A percentile compares a stretch with the other conserved stretches of the same genome.
phyloP scores from a whole-genome alignment of 208 protist genomes.

The Paratrypanosoma confusum region DNA sequence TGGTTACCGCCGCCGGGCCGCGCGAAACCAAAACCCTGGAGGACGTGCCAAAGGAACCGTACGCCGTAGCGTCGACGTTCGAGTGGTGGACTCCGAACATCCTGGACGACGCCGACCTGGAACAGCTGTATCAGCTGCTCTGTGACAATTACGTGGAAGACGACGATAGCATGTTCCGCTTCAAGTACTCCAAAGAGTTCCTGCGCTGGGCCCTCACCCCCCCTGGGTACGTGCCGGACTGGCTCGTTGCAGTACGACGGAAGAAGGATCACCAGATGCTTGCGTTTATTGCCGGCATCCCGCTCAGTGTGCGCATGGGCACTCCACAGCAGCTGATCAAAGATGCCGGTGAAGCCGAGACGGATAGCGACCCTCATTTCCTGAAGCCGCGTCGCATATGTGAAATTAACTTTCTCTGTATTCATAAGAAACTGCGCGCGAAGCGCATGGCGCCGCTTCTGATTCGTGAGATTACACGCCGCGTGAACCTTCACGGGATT shows the following conservation, averaged over 20 bases:
- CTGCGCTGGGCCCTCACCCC: slow-evolving; percentile 96
- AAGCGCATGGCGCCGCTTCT: slow-evolving; percentile 97
- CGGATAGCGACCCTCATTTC: slow-evolving; percentile 7
- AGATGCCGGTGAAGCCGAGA: too few species aligned
- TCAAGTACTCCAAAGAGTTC: slow-evolving; percentile 98
- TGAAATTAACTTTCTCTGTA: slow-evolving; percentile 99
- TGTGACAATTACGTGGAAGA: slow-evolving; percentile 99
- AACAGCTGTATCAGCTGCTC: slow-evolving; percentile 90
- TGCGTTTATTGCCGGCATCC: slow-evolving; percentile 97
- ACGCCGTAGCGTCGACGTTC: slow-evolving; percentile 83
- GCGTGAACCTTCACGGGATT: slow-evolving; percentile 92
- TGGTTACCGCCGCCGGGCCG: slow-evolving; percentile 22
- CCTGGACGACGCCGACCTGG: slow-evolving; percentile 57
- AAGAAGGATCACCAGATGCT: slow-evolving; percentile 86
- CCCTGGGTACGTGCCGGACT: slow-evolving; percentile 90
- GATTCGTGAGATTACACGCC: slow-evolving; percentile 98
- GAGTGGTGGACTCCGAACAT: slow-evolving; percentile 93
- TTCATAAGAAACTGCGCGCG: slow-evolving; percentile 96
- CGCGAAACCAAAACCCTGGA: slow-evolving; percentile 68
- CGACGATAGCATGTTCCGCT: slow-evolving; percentile 98
- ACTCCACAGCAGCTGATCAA: slow-evolving; percentile 15
- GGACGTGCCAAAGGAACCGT: slow-evolving; percentile 84
- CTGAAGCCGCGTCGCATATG: slow-evolving; percentile 78
- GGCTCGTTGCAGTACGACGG: slow-evolving; percentile 95
- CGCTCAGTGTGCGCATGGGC: slow-evolving; percentile 77